phyloP scores from a whole-genome alignment of 768 basidiomycete genomes.

The Strobilomyces dryophilus region DNA sequence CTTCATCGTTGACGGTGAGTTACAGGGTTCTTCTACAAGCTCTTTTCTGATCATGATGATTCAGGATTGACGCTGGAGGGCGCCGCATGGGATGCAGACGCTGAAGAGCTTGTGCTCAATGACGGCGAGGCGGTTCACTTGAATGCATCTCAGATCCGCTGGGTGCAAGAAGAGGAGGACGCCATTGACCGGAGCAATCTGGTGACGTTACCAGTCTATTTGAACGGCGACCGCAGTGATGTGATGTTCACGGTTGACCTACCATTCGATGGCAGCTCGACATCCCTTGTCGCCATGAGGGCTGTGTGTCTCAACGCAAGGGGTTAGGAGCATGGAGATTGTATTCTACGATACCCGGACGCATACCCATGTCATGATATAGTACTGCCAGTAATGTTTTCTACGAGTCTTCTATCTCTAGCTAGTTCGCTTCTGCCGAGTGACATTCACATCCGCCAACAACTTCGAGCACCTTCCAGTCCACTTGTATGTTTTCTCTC shows the following conservation, averaged over 20 bases:
- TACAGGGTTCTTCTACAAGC: not conserved
- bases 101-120: constrained; percentile 71
- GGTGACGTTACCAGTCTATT: constrained; percentile 88
- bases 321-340: constrained; percentile 35
- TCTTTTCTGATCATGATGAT: constrained; percentile 6
- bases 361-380: constrained; percentile 23
- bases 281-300: constrained; percentile 74
- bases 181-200: constrained; percentile 30
- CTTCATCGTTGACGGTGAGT: constrained; percentile 85
- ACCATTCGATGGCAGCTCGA: constrained; percentile 65
- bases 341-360: constrained; percentile 19
- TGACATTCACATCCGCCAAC: constrained; percentile 39
- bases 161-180: constrained; percentile 63
- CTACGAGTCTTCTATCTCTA: not conserved
- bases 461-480: constrained; percentile 85
- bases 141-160: constrained; percentile 79
- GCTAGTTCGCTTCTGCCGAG: constrained; percentile 11
- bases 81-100: constrained; percentile 58
- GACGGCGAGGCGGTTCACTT: constrained; percentile 79
- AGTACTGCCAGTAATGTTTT: constrained; percentile 16
- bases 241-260: constrained; percentile 88
- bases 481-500: constrained; percentile 69
- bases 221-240: constrained; percentile 85
- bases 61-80: constrained; percentile 86
- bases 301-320: constrained; percentile 90